Conservation (phyloP, 164 flowering plant genomes). For the Akebia trifoliata region DNA sequence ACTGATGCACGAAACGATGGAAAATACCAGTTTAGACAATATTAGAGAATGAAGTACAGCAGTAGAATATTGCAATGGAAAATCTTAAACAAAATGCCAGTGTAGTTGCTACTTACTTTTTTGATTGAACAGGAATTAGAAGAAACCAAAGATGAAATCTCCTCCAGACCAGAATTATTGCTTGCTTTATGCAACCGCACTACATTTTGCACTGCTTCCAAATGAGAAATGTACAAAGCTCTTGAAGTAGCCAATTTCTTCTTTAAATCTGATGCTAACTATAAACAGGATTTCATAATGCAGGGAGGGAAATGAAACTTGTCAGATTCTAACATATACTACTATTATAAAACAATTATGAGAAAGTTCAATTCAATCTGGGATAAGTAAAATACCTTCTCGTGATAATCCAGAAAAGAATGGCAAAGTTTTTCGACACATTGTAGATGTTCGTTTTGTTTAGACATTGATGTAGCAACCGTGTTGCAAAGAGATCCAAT, state of each 20-base stretch:
- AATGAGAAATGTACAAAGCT: slow-evolving; percentile 61
- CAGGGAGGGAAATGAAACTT: not conserved
- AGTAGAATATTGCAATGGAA: not conserved
- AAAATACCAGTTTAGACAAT: not conserved
- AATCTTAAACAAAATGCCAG: not conserved
- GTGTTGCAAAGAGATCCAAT: slow-evolving; percentile 57
- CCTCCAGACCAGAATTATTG: slow-evolving; percentile 69
- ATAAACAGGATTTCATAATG: slow-evolving; percentile 3
- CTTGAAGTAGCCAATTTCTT: slow-evolving; percentile 54
- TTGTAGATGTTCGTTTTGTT: slow-evolving; percentile 70
- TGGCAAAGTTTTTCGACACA: slow-evolving; percentile 59
- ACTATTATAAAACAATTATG: not conserved
- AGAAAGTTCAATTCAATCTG: not conserved
- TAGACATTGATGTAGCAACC: slow-evolving; percentile 50
- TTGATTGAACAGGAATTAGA: slow-evolving; percentile 47
- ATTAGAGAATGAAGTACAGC: not conserved
- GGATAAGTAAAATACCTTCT: slow-evolving; percentile 42
- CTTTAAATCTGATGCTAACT: slow-evolving; percentile 65
- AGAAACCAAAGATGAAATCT: slow-evolving; percentile 50
- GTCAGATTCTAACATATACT: not conserved
- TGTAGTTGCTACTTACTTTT: slow-evolving; percentile 37
- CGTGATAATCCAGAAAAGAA: slow-evolving; percentile 49
- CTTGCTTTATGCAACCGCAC: slow-evolving; percentile 79
- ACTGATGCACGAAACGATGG: slow-evolving; percentile 29
- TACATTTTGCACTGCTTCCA: slow-evolving; percentile 87